Evolutionary conservation across 768 basidiomycete genomes (phyloP), one percentile per base, ranked within the genome.

Genomic region (Dendrothele bispora): DNA sequence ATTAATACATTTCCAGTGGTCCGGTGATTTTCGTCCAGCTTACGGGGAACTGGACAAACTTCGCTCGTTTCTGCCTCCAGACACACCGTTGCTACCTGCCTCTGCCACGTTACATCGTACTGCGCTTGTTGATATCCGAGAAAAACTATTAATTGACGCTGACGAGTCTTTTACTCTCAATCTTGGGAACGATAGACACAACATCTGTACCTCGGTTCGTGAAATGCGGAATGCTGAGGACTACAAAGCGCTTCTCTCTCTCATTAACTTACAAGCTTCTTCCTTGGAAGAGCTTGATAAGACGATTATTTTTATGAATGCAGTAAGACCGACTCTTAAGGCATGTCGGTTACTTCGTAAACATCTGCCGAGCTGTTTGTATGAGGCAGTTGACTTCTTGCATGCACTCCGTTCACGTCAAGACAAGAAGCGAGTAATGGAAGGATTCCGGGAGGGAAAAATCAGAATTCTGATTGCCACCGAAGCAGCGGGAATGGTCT

Each of bases 131-230:
- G 61, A 70, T 4, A 53, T 70, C 21, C 56, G 53, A 3, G n/a
- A 39, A 1, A 47, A 48, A 18, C 42, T 69, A 4, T 41, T 55
- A 15, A 62, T 72, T 15, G 45, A 61, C 27, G 18, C 58, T 4
- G 28, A 48, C 15, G 27, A 21, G 1, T 52, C 57, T 15, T 70
- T 64, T 41, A 56, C 57, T 44, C n/a, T 72, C 7, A 74, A 71
- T 46, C 60, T 67, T 3, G 71, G 71, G 3, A 70, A 66, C 30
- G 64, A 72, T 49, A 51, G 65, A 1, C 61, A 62, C 3, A 73
- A 73, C 47, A 70, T 73, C 34, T 38, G 58, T 0, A 60, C 43
- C 30, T 57, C 50, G 7, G 56, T 65, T 12, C 46, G 48, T 3
- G 27, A 36, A 0, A 66, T 71, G 45, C 51, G 53, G 3, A 56